Conservation (phyloP, 495 filamentous ascomycete species). For the Penicillium cataractarum region DNA sequence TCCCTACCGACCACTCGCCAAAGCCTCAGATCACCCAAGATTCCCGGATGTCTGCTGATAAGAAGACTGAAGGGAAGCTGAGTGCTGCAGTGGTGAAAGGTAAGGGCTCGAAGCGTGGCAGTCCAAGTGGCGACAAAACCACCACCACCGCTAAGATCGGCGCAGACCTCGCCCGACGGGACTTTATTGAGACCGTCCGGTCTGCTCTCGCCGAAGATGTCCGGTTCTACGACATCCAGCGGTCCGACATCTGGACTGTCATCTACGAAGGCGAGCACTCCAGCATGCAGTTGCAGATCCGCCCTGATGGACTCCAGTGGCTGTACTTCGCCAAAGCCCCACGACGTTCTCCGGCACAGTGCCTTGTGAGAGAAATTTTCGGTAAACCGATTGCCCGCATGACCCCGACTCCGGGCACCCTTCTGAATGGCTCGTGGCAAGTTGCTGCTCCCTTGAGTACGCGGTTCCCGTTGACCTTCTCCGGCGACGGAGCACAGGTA, state of each 20-base stretch:
- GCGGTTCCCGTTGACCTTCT: conserved; percentile 21
- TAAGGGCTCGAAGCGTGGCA: not conserved
- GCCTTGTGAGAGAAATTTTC: conserved; percentile 49
- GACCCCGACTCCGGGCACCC: conserved; percentile 27
- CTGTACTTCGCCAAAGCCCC: conserved; percentile 54
- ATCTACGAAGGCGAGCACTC: conserved; percentile 52
- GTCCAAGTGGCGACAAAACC: not conserved
- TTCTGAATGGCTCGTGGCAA: conserved; percentile 56
- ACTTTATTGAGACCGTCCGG: conserved; percentile 38
- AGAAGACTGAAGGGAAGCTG: conserved; percentile 1
- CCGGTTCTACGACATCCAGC: conserved; percentile 48
- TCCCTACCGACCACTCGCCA: not conserved
- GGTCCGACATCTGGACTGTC: conserved; percentile 56
- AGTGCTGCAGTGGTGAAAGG: not conserved
- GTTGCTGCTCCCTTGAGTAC: conserved; percentile 48
- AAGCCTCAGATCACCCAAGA: not conserved
- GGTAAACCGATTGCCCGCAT: conserved; percentile 60
- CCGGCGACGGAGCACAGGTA: conserved; percentile 28
- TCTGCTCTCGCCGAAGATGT: conserved; percentile 45
- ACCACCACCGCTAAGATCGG: conserved; percentile 15
- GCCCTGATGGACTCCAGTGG: conserved; percentile 51
- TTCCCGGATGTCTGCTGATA: not conserved
- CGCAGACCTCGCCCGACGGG: conserved; percentile 4
- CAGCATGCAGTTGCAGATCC: conserved; percentile 55
- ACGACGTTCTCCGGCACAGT: conserved; percentile 37